A percentile compares a stretch with the other conserved stretches of the same genome.
Conservation (phyloP, 495 filamentous ascomycete genomes). For the Cryomyces minteri region DNA sequence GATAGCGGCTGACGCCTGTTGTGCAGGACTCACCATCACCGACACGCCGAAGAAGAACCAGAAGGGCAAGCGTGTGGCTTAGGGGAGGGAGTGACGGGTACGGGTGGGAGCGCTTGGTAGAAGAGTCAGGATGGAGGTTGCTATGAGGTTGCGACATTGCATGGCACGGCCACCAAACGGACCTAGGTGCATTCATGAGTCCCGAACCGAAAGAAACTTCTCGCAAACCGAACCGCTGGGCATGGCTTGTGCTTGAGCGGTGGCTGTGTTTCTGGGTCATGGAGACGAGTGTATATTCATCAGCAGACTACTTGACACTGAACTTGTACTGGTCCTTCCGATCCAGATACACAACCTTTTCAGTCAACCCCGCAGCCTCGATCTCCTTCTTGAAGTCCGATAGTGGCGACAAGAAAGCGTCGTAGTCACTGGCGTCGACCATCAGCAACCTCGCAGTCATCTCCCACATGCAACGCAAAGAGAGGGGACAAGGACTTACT, state of each 20-base stretch:
- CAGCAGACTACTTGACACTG: conserved; percentile 16
- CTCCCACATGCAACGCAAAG: background rate
- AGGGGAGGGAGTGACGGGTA: conserved; percentile 1
- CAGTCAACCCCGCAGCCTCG: conserved; percentile 27
- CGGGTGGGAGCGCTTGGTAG: background rate
- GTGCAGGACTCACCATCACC: conserved; percentile 49
- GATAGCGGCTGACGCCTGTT: conserved; percentile 1
- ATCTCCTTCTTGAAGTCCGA: conserved; percentile 42
- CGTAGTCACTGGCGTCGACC: conserved; percentile 31
- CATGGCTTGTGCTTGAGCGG: no score
- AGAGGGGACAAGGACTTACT: conserved; percentile 17
- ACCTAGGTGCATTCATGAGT: no score
- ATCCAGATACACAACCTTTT: conserved; percentile 43
- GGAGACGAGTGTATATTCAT: no score
- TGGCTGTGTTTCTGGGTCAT: no score
- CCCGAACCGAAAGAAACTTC: no score
- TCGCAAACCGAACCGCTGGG: no score
- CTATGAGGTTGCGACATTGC: background rate
- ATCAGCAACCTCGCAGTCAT: background rate
- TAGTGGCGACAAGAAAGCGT: conserved; percentile 38
- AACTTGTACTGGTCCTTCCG: conserved; percentile 40
- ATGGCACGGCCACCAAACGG: no score
- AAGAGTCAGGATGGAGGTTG: background rate
- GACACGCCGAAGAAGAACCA: conserved; percentile 62
- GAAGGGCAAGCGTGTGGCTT: conserved; percentile 30